phyloP scores from a whole-genome alignment of 495 filamentous ascomycete species.

The Parathielavia appendiculata region DNA sequence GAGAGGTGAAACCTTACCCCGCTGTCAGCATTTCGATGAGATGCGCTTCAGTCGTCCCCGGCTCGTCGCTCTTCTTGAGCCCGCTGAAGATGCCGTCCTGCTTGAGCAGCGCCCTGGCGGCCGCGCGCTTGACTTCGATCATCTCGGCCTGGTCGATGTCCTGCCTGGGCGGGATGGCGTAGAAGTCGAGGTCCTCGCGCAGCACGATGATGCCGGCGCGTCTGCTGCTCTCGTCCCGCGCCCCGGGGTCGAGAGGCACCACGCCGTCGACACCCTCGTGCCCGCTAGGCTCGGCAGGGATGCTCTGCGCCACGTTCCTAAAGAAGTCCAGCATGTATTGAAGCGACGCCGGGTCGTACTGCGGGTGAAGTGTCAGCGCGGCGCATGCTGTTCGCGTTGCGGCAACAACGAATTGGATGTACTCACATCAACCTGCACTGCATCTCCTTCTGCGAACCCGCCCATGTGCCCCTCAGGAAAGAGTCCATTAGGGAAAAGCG shows the following conservation, averaged over 20 bases:
- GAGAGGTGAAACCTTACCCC: slow-evolving; percentile 57
- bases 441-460: slow-evolving; percentile 81
- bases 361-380: slow-evolving; percentile 41
- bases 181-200: slow-evolving; percentile 95
- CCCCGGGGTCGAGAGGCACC: slow-evolving; percentile 51
- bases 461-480: slow-evolving; percentile 97
- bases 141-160: slow-evolving; percentile 86
- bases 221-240: slow-evolving; percentile 52
- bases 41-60: slow-evolving; percentile 95
- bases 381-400: slow-evolving; percentile 42
- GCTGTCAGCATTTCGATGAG: slow-evolving; percentile 99
- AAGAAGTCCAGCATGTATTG: slow-evolving; percentile 99
- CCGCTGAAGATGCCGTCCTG: slow-evolving; percentile 98
- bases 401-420: slow-evolving; percentile 9
- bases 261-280: slow-evolving; percentile 57
- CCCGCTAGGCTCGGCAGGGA: slow-evolving; percentile 61
- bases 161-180: slow-evolving; percentile 82
- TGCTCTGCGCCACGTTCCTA: slow-evolving; percentile 87
- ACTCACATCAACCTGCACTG: slow-evolving; percentile 95
- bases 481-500: slow-evolving; percentile 95
- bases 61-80: slow-evolving; percentile 87
- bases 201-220: slow-evolving; percentile 96
- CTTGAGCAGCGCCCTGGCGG: slow-evolving; percentile 74
- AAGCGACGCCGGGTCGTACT: slow-evolving; percentile 95
- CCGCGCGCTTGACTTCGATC: slow-evolving; percentile 95